Conservation (phyloP, 805 yeast species). For the Tetrapisispora phaffii region DNA sequence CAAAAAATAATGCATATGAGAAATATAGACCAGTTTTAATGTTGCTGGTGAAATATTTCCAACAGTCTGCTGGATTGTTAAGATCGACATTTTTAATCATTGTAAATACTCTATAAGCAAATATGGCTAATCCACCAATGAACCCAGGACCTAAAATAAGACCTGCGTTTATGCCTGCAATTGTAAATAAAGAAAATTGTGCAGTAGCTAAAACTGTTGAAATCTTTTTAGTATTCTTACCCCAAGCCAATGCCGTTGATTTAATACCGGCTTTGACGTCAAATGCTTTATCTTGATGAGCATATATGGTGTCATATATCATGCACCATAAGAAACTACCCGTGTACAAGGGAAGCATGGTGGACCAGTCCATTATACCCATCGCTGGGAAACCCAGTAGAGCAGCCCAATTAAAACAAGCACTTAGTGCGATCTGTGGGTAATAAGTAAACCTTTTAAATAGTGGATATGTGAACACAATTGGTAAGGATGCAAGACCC, state of each 20-base stretch:
- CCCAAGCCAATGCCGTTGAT: conserved; percentile 95
- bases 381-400: conserved; percentile 92
- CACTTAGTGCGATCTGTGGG: conserved; percentile 76
- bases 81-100: conserved; percentile 71
- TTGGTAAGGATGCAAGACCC: conserved; percentile 70
- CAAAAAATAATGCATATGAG: conserved; percentile 56
- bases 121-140: conserved; percentile 52
- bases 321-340: conserved; percentile 87
- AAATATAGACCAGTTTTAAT: conserved; percentile 65
- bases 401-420: conserved; percentile 92
- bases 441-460: conserved; percentile 93
- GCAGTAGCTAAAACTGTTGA: conserved; percentile 52
- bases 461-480: conserved; percentile 81
- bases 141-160: conserved; percentile 74
- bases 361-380: conserved; percentile 68
- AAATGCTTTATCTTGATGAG: conserved; percentile 90
- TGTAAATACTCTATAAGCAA: conserved; percentile 54
- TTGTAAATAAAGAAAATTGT: conserved; percentile 53
- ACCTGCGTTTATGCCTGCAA: conserved; percentile 66
- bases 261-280: conserved; percentile 88
- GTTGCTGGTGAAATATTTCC: conserved; percentile 70
- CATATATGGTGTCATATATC: conserved; percentile 92
- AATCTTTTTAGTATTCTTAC: conserved; percentile 61
- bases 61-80: conserved; percentile 71
- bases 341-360: conserved; percentile 67